phyloP scores from a whole-genome alignment of 2,329 filamentous ascomycete genomes.

The Fusarium musae region DNA sequence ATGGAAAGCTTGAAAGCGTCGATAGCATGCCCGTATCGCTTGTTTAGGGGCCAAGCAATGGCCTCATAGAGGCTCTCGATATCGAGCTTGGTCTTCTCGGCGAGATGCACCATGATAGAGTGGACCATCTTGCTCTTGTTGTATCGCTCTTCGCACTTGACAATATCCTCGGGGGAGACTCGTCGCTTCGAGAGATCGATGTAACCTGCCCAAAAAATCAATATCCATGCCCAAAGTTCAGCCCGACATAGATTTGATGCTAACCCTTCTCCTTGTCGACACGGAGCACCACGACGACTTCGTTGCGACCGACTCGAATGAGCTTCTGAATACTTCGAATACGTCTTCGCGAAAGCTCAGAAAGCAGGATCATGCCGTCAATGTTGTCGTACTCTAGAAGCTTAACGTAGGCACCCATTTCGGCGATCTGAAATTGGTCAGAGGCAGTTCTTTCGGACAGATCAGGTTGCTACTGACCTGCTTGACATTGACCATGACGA shows the following conservation, averaged over 20 bases:
- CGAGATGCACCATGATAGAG: slow-evolving; percentile 98
- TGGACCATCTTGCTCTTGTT: slow-evolving; percentile 99
- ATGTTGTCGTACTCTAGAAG: slow-evolving; percentile 99
- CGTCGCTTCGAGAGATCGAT: slow-evolving; percentile 99
- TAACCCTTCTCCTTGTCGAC: slow-evolving; percentile 98
- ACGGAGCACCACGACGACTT: slow-evolving; percentile 97
- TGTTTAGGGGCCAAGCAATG: slow-evolving; percentile 97
- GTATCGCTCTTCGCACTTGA: slow-evolving; percentile 99
- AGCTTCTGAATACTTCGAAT: slow-evolving; percentile 99
- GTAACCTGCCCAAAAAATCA: slow-evolving; percentile 67
- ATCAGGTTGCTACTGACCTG: slow-evolving; percentile 69
- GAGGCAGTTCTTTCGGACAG: slow-evolving; percentile 21
- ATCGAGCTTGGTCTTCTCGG: slow-evolving; percentile 94
- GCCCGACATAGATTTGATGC: slow-evolving; percentile 33
- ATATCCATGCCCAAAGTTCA: slow-evolving; percentile 37
- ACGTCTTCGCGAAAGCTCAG: slow-evolving; percentile 96
- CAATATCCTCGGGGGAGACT: slow-evolving; percentile 95
- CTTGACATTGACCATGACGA: slow-evolving; percentile 99
- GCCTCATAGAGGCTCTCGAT: slow-evolving; percentile 94
- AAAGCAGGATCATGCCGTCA: slow-evolving; percentile 99
- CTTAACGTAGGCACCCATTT: slow-evolving; percentile 99
- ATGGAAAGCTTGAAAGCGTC: slow-evolving; percentile 99
- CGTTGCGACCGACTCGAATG: slow-evolving; percentile 96
- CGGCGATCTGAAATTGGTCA: slow-evolving; percentile 77
- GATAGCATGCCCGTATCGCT: slow-evolving; percentile 95